Base-by-base conservation (phyloP, 2,329 filamentous ascomycete genomes). In the Didymella pomorum region DNA sequence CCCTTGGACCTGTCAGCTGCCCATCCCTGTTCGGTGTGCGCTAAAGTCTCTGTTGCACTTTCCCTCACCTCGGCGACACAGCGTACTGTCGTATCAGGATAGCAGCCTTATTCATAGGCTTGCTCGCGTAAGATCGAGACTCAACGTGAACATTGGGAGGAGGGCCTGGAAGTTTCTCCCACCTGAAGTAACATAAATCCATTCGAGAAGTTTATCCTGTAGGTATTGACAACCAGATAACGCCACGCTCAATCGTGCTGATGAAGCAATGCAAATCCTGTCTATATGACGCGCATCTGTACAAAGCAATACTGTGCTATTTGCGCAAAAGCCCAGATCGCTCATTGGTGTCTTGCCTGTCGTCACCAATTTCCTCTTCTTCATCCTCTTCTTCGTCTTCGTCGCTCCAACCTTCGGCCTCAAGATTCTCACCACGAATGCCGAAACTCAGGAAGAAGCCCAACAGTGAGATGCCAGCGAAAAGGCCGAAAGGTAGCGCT, bases 401-500 rank as follows among this genome's bases (percentile, higher is more conserved):
- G 20, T 79, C 78, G 44, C 78, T 79, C 79, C 81, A 86, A 0
- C 82, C 86, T 20, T 87, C 84, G 3, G 84, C 84, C 71, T 89
- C 87, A 1, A 88, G 76, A 12, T 79, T 79, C 23, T 79, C 79
- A 2, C 90, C 89, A 12, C 87, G 83, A 62, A 98, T 94, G 1
- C 90, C 89, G 58, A 94, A 88, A 57, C 91, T 93, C 26, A 92
- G 81, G 1, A 92, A 61, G 79, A 94, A 97, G 0, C 94, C 95
- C 0, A 93, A 59, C 29, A 96, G 87, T 0, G 92, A 86, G 2
- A 98, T 83, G 0, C 90, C 92, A 0, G 90, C 93, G 73, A 98
- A 98, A 0, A 96, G 76, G 1, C 92, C 91, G 84, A 96, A 99
- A 0, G 91, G 88, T 4, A 98, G 78, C 1, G 88, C 87, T 76